A percentile compares a stretch with the other conserved stretches of the same genome.
These are phyloP conservation scores for Ustilago hordei DNA, from an alignment of 1,284 basidiomycete genomes.

Conservation along the genomic window DNA sequence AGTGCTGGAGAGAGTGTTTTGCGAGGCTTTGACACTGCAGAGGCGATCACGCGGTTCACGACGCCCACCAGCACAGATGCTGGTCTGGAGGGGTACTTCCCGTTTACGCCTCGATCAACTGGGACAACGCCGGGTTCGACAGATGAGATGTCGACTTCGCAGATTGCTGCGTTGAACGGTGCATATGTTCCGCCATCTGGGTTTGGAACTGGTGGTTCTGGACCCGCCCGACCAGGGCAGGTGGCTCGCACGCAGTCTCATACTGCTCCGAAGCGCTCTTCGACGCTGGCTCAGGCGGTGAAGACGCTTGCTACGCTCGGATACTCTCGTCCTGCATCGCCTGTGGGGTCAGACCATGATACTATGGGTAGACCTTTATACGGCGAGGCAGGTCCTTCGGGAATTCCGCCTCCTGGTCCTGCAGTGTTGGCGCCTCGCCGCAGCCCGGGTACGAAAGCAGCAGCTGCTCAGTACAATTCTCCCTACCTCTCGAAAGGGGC, in stretches of 20 bases:
- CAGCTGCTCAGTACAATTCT: slow-evolving; percentile 48
- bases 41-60: slow-evolving; percentile 50
- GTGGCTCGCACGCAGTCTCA: slow-evolving; percentile 67
- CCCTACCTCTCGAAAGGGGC: slow-evolving; percentile 32
- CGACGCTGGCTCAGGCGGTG: slow-evolving; percentile 61
- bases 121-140: slow-evolving; percentile 69
- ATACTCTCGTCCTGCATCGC: slow-evolving; percentile 59
- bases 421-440: slow-evolving; percentile 44
- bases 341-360: slow-evolving; percentile 49
- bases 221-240: slow-evolving; percentile 32
- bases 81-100: slow-evolving; percentile 70
- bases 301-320: slow-evolving; percentile 62
- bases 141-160: slow-evolving; percentile 44
- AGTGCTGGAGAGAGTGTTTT: slow-evolving; percentile 42
- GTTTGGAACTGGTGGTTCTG: slow-evolving; percentile 46
- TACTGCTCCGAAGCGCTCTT: slow-evolving; percentile 70
- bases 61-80: slow-evolving; percentile 64
- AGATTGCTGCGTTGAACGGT: slow-evolving; percentile 44
- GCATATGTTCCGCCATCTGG: slow-evolving; percentile 41
- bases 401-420: slow-evolving; percentile 47
- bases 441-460: slow-evolving; percentile 33
- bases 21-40: slow-evolving; percentile 34
- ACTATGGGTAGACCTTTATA: slow-evolving; percentile 35
- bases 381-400: slow-evolving; percentile 44
- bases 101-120: slow-evolving; percentile 68